phyloP scores from a whole-genome alignment of 1,284 basidiomycete species.

The Coriolopsis trogii region DNA sequence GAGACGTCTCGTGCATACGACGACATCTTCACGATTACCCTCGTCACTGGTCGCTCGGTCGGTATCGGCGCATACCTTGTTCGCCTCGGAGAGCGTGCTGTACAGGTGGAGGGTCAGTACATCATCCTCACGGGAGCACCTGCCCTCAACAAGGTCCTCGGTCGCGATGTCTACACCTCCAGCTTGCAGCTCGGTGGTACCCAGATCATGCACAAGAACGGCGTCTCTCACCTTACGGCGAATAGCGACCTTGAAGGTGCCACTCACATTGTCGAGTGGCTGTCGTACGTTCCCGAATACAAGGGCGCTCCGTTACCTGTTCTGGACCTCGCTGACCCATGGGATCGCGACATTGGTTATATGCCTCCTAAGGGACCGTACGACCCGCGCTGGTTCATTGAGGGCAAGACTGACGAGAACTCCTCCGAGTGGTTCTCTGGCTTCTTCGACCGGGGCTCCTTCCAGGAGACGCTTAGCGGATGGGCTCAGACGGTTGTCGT shows the following conservation, averaged over 20 bases:
- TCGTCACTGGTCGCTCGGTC: conserved; percentile 98
- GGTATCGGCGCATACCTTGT: conserved; percentile 99
- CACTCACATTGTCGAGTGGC: conserved; percentile 91
- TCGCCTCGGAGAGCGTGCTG: conserved; percentile 95
- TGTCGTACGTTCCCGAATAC: conserved; percentile 89
- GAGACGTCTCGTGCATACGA: conserved; percentile 98
- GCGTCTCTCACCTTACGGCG: conserved; percentile 96
- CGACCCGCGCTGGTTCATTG: conserved; percentile 98
- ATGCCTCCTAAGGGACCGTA: conserved; percentile 93
- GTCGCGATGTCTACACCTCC: conserved; percentile 98
- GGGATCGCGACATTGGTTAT: conserved; percentile 95
- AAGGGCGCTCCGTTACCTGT: conserved; percentile 82
- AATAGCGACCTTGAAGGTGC: conserved; percentile 95
- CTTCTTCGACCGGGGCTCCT: conserved; percentile 97
- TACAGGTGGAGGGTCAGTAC: conserved; percentile 98
- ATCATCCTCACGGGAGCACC: conserved; percentile 98
- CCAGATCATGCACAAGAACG: conserved; percentile 99
- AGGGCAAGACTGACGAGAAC: conserved; percentile 89
- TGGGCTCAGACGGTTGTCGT: conserved; percentile 99
- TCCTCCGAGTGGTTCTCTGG: conserved; percentile 80
- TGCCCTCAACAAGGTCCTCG: conserved; percentile 98
- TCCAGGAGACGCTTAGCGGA: conserved; percentile 94
- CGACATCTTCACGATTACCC: conserved; percentile 99
- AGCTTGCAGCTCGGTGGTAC: conserved; percentile 99
- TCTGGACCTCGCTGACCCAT: conserved; percentile 71